Conservation (phyloP, 345 rosid species). For the Eucalyptus cloeziana region DNA sequence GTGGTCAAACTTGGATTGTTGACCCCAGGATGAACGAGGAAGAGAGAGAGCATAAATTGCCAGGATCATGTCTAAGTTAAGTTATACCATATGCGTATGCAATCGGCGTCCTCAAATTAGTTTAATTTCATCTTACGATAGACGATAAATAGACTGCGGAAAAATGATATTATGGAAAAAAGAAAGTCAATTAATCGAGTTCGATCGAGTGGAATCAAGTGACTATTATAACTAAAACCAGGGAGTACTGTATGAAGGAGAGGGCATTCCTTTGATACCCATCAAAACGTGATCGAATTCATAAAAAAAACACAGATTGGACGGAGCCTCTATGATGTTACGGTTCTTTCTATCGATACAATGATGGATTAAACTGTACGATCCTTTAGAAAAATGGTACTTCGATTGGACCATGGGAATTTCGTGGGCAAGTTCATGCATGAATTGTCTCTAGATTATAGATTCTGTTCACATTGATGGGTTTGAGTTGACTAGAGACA, state of each 20-base stretch:
- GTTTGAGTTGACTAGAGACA: background rate
- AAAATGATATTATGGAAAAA: background rate
- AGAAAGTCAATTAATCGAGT: background rate
- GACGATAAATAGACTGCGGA: too few species aligned
- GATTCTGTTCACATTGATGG: background rate
- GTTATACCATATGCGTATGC: background rate
- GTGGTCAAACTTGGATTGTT: background rate
- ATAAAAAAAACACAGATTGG: background rate
- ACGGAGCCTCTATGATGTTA: background rate
- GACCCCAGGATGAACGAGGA: background rate
- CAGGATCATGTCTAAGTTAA: background rate
- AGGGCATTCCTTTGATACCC: background rate
- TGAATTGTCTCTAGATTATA: background rate
- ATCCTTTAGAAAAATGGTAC: background rate
- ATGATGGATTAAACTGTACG: background rate
- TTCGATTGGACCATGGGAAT: background rate
- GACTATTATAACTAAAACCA: background rate
- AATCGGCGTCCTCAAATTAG: background rate
- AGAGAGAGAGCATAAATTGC: background rate
- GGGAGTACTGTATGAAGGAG: rapidly evolving
- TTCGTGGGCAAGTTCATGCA: background rate
- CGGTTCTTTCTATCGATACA: rapidly evolving
- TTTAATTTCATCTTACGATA: background rate
- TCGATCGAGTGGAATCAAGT: background rate
- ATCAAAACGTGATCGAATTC: too few species aligned